Percentiles rank a stretch among this genome's conserved stretches.
phyloP scores from a whole-genome alignment of 23 red algal genomes.

The Gracilaria caudata region DNA sequence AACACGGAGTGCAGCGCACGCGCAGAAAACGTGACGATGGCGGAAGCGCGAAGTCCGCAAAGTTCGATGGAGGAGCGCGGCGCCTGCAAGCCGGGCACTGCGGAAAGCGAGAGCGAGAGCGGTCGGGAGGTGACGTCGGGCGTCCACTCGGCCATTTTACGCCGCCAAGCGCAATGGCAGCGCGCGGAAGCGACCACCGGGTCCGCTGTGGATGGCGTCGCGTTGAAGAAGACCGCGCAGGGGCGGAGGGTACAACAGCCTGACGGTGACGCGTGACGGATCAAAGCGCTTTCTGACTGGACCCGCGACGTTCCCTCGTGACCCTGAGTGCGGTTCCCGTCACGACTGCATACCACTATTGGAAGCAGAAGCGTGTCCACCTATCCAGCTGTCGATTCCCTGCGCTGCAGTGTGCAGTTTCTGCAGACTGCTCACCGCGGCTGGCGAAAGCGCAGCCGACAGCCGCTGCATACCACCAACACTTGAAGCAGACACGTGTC shows the following conservation, averaged over 20 bases:
- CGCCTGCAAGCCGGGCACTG: neutral
- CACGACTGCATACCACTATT: neutral
- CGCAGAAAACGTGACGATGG: neutral
- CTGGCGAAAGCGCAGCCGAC: too few species aligned
- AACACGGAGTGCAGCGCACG: neutral
- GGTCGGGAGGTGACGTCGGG: neutral
- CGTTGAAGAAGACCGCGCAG: too few species aligned
- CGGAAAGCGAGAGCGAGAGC: neutral
- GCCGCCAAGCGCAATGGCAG: neutral
- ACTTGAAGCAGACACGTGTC: too few species aligned
- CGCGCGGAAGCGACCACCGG: neutral
- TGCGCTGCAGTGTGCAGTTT: too few species aligned
- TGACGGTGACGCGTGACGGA: neutral
- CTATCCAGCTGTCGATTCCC: too few species aligned
- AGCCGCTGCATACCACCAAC: too few species aligned
- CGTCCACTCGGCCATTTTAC: neutral
- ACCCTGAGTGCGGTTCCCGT: neutral
- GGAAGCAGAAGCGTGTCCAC: too few species aligned
- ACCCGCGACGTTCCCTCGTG: neutral
- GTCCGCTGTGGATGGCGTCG: neutral
- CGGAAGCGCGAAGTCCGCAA: neutral
- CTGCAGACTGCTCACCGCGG: too few species aligned
- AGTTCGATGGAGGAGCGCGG: constrained; percentile 13
- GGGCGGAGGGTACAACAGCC: neutral
- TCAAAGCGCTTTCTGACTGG: neutral